phyloP scores from a whole-genome alignment of 2,329 filamentous ascomycete species.

The Cladosporium oxysporum region DNA sequence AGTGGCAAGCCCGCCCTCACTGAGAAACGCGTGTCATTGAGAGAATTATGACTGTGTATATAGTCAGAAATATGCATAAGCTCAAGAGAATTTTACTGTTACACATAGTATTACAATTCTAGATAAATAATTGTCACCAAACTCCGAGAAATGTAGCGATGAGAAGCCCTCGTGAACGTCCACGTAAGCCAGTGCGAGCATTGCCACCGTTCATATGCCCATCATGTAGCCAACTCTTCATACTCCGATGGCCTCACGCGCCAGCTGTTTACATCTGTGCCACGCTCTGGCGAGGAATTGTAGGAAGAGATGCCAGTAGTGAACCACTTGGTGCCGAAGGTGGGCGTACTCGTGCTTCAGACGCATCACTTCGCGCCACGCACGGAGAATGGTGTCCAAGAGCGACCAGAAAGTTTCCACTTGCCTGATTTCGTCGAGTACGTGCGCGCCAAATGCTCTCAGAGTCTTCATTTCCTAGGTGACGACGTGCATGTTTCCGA shows the following conservation, averaged over 20 bases:
- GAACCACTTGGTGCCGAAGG: not conserved
- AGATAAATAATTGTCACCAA: not conserved
- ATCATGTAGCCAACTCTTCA: not conserved
- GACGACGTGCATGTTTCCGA: conserved; percentile 28
- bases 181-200: not conserved
- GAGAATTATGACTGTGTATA: not conserved
- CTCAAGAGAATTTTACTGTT: not conserved
- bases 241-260: not conserved
- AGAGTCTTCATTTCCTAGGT: not conserved
- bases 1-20: not conserved
- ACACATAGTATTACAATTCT: not conserved
- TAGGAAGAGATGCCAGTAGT: not conserved
- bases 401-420: not conserved
- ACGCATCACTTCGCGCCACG: not conserved
- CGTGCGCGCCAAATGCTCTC: not conserved
- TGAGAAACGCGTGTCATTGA: not conserved
- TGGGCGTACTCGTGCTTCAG: not conserved
- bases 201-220: not conserved
- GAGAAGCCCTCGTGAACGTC: not conserved
- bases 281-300: not conserved
- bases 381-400: not conserved
- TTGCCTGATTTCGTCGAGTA: not conserved
- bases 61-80: not conserved
- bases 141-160: not conserved
- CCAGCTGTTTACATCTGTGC: not conserved